Base-by-base conservation (phyloP, 345 rosid species). In the Lepidium africanum region DNA sequence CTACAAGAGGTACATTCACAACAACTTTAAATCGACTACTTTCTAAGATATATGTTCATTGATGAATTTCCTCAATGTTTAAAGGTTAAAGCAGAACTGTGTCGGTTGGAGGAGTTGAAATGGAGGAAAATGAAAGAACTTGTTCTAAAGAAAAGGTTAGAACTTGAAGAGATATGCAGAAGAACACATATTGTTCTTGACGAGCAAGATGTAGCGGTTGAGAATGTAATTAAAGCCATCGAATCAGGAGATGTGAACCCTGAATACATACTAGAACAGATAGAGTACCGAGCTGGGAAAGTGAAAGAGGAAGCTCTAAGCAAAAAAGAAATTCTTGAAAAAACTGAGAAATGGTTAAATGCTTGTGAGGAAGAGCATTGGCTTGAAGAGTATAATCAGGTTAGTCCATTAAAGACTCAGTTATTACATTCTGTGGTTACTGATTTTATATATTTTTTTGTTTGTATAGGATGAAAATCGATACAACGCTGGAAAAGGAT, bases 301-400 rank as follows among this genome's bases (percentile, higher is more conserved):
- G 87, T 84, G 21, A 94, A 94, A 76, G 99, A 87, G 81, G 96
- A 91, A 81, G 95, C 97, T 70, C 81, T 91, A 61, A 70, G 84
- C 78, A 83, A 96, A 81, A 89, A 87, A 80, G 99, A 94, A 58
- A 77, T 94, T 59, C 93, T 94, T 27, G 99, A 94, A 67, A 94
- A 86, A 79, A 80, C 88, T 47, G 99, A 94, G 82, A 94, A 89
- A 85, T 94, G 99, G 99, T 77, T 85, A 71, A 80, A 60, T 48
- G 96, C 96, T 17, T 87, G 96, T 59, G 97, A 91, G 37, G 99
- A 94, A 74, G 99, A 94, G 72, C 79, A 82, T 43, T 94, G 99
- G 99, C 97, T 94, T 42, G 99, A 94, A 76, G 99, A 94, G 67
- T 91, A 94, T 55, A 91, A 91, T 71, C 87, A 88, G 92, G 98